Evolutionary conservation across 306 rosid species (phyloP).

Genomic region (Lathyrus oleraceus): DNA sequence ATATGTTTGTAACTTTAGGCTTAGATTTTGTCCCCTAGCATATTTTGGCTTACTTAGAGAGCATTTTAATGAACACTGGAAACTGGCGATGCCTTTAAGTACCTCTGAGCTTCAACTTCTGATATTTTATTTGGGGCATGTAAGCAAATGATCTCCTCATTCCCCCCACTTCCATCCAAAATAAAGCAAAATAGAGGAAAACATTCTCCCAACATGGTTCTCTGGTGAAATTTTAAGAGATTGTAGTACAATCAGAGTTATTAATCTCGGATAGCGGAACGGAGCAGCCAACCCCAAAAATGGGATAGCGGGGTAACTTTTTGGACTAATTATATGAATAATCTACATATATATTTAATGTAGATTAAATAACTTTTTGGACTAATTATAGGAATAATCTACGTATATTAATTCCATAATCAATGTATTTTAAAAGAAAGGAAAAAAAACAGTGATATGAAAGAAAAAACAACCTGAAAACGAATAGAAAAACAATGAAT

Average conservation of each 20-base stretch:
- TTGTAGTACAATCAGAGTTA: background rate
- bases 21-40: constrained; percentile 8
- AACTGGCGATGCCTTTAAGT: background rate
- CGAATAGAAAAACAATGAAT: too few species aligned
- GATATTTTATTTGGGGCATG: constrained; percentile 21
- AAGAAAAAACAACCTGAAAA: too few species aligned
- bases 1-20: constrained; percentile 4
- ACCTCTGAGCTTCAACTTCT: background rate
- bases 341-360: too few species aligned
- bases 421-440: too few species aligned
- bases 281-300: too few species aligned
- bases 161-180: background rate
- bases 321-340: too few species aligned
- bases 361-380: too few species aligned
- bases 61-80: background rate
- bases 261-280: too few species aligned
- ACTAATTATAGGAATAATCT: too few species aligned
- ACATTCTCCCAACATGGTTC: background rate
- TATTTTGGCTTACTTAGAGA: constrained; percentile 23
- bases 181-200: background rate
- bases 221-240: constrained; percentile 13
- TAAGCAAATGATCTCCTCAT: background rate
- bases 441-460: too few species aligned
- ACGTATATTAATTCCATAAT: too few species aligned
- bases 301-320: too few species aligned